Evolutionary conservation across 768 basidiomycete genomes (phyloP), one percentile per base, ranked within the genome.

Genomic region (Lactifluus pinguis): DNA sequence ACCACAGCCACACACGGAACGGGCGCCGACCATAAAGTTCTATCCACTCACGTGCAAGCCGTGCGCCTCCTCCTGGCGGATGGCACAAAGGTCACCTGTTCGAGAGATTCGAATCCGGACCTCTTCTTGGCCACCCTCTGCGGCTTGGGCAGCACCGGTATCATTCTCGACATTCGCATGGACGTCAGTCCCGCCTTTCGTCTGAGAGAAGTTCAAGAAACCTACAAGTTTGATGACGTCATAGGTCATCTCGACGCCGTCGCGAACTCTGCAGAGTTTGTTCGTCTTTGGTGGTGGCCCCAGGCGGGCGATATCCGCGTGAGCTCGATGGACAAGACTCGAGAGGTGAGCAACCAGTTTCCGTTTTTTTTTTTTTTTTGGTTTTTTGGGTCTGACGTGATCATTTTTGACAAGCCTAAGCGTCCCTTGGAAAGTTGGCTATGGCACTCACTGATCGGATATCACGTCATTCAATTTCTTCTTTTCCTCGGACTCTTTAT

Each of bases 251-350:
- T 92, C n/a, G 81, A 87, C 59, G 61, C 71, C 3, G 70, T 89
- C 53, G 82, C 78, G 32, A 68, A 67, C 53, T 76, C 83, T n/a
- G 85, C 89, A 2, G 83, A 99, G 72, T 92, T 97, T 70, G 89
- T 91, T n/a, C 79, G 93, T 17, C 79, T 93, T 17, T 97, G 92
- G 91, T 99, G 95, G 95, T 95, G 86, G 74, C 93, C 95, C 2
- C 84, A 88, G 52, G 79, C 83, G 14, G 85, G 86, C 60, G 73
- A 74, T 38, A 78, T 95, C 52, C 81, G 90, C 41, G 80, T 89
- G 53, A 88, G 85, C 68, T 76, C 83, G 64, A 79, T 86, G 36
- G 80, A 91, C 73, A 81, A 94, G 61, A 91, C 92, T 6, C 70
- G 71, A 56, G 87, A 91, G 79, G 94, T 95, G 72, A 68, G 80